Conservation (phyloP, 805 yeast genomes). For the Ogataea minuta region DNA sequence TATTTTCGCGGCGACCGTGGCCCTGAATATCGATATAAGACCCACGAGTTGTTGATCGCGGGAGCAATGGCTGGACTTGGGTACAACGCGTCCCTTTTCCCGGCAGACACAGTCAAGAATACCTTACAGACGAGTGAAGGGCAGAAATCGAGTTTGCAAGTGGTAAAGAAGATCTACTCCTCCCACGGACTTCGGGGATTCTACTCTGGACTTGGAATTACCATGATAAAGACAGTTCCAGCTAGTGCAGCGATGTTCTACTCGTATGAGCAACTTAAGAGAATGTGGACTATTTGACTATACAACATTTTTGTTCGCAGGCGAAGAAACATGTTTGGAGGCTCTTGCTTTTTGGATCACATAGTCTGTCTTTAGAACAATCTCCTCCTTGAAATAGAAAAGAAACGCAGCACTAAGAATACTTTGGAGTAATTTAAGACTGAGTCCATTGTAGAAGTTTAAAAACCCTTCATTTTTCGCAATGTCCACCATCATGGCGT, state of each 20-base stretch:
- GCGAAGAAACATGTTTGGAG: slow-evolving; percentile 20
- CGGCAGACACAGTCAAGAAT: slow-evolving; percentile 88
- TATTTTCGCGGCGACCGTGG: slow-evolving; percentile 34
- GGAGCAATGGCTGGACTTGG: slow-evolving; percentile 88
- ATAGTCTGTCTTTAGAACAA: slow-evolving; percentile 56
- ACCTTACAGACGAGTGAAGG: slow-evolving; percentile 63
- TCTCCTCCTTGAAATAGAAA: slow-evolving; percentile 87
- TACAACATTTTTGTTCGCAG: slow-evolving; percentile 5
- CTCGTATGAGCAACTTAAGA: slow-evolving; percentile 64
- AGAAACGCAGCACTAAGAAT: slow-evolving; percentile 86
- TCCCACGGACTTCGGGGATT: slow-evolving; percentile 67
- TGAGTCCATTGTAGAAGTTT: slow-evolving; percentile 79
- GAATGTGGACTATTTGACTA: slow-evolving; percentile 6
- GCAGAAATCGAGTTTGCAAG: slow-evolving; percentile 32
- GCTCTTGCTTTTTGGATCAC: slow-evolving; percentile 40
- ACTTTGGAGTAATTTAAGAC: slow-evolving; percentile 77
- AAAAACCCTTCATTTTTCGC: slow-evolving; percentile 67
- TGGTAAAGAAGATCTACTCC: slow-evolving; percentile 40
- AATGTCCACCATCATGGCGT: slow-evolving; percentile 55
- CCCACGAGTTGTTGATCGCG: slow-evolving; percentile 59
- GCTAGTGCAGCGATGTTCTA: slow-evolving; percentile 87
- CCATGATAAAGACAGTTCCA: slow-evolving; percentile 79
- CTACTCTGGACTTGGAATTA: slow-evolving; percentile 83
- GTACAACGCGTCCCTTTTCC: slow-evolving; percentile 78
- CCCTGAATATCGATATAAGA: slow-evolving; percentile 31